These are phyloP conservation scores for Cyberlindnera nakhonratchasimensis DNA, from an alignment of 805 yeast species.

Conservation along the genomic window DNA sequence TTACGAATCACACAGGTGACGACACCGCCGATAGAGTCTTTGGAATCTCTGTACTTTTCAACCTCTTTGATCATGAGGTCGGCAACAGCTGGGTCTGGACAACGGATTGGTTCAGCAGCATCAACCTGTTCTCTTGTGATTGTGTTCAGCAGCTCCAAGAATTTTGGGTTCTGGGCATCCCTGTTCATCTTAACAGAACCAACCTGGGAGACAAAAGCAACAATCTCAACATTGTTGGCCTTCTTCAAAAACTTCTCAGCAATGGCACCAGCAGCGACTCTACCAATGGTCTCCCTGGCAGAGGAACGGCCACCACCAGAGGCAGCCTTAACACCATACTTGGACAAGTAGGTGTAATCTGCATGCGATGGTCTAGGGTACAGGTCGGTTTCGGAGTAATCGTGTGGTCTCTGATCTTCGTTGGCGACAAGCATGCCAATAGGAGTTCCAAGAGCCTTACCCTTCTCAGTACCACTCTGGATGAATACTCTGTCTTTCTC, in stretches of 20 bases:
- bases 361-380: slow-evolving; percentile 99
- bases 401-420: slow-evolving; percentile 96
- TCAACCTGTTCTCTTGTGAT: slow-evolving; percentile 89
- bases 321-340: slow-evolving; percentile 90
- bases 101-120: slow-evolving; percentile 83
- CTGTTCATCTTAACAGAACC: slow-evolving; percentile 79
- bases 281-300: slow-evolving; percentile 97
- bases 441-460: slow-evolving; percentile 91
- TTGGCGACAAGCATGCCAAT: slow-evolving; percentile 90
- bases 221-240: slow-evolving; percentile 84
- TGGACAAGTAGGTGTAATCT: slow-evolving; percentile 85
- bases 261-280: slow-evolving; percentile 98
- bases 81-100: slow-evolving; percentile 75
- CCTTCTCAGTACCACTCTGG: slow-evolving; percentile 92
- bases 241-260: slow-evolving; percentile 86
- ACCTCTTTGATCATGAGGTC: slow-evolving; percentile 83
- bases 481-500: slow-evolving; percentile 91
- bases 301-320: slow-evolving; percentile 97
- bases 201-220: slow-evolving; percentile 93
- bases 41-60: slow-evolving; percentile 76
- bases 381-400: slow-evolving; percentile 90
- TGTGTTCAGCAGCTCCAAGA: slow-evolving; percentile 63
- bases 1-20: slow-evolving; percentile 97
- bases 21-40: slow-evolving; percentile 96
- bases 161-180: slow-evolving; percentile 59